Base-by-base conservation (phyloP, 177 flowering plant species). In the Vitis hybrid region DNA sequence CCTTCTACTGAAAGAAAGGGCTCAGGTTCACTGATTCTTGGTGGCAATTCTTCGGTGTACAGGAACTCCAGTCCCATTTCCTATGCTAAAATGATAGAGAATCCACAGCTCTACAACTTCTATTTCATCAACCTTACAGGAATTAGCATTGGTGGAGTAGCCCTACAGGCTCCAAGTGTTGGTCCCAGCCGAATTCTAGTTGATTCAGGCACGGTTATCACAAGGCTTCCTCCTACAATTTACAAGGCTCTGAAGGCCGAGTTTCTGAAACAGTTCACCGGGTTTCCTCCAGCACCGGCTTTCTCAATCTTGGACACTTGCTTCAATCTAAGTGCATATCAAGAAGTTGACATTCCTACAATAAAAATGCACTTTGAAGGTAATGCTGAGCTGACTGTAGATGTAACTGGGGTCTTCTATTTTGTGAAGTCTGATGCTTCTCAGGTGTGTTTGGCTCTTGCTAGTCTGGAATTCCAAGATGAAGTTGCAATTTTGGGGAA, bases 291-390 rank as follows among this genome's bases (percentile, higher is more conserved):
- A 2, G 97, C 92, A 0, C 92, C 95, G 1, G 61, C 80, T 5
- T 92, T 73, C 67, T 89, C 97, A 5, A 94, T 94, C 70, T 62
- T 94, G 70, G 94, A 90, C 68, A 89, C 97, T 49, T 92, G 98
- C 71, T 94, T 86, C 69, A 79, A 94, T 75, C 86, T 94, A 1
- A 89, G 83, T 59, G 80, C 67, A 1, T 87, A 87, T n/a, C 71
- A 83, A 20, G 88, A 92, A 75, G 90, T 90, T 59, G 82, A 79
- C 60, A 67, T 92, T 68, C 98, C 98, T 1, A 83, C 83, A 1
- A 15, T 92, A 3, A 81, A 33, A 54, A 56, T 94, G 76, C 78
- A 82, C 13, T 92, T 92, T 76, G 89, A 86, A 56, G 91, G 85
- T 4, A 71, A 71, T 61, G 87, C 85, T 11, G 82, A 82, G 64